Evolutionary conservation across 1,284 basidiomycete species (phyloP), one percentile per base, ranked within the genome.

Genomic region (Puccinia hordei): DNA sequence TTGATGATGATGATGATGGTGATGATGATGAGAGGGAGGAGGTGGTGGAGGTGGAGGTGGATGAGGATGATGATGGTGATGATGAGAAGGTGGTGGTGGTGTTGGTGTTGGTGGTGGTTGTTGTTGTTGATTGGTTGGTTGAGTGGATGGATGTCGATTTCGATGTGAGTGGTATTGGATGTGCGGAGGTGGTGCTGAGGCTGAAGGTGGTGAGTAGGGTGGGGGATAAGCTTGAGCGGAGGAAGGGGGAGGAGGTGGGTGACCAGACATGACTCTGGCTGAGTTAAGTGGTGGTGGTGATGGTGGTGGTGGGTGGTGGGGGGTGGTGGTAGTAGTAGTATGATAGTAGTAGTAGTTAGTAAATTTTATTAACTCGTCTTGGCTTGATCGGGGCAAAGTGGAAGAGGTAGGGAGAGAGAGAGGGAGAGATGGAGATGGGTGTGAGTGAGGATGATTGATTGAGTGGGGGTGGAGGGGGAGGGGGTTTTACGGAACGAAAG

Each of bases 1-100:
- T 24, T 63, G 35, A n/a, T 69, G 75, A n/a, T 77, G 65, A 65
- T 49, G 57, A 66, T 65, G 74, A n/a, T 76, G 65, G n/a, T n/a
- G 30, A 46, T 77, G 61, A 41, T 15, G 22, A 10, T 68, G 75
- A 30, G 63, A 44, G 6, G 51, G 73, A 51, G 65, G 73, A 65
- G 24, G 73, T 38, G 49, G 57, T n/a, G 73, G 35, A 12, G 55
- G 35, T 35, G 41, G 72, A 41, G 10, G 59, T 13, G 27, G 53
- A 30, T 35, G n/a, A n/a, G n/a, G n/a, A n/a, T n/a, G n/a, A n/a
- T n/a, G n/a, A n/a, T n/a, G n/a, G n/a, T n/a, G n/a, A n/a, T n/a
- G n/a, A n/a, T n/a, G n/a, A n/a, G n/a, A n/a, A n/a, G n/a, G n/a
- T n/a, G n/a, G n/a, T n/a, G n/a, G n/a, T n/a, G n/a, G n/a, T n/a